Percentiles rank a stretch among this genome's conserved stretches.
phyloP scores from a whole-genome alignment of 768 basidiomycete genomes.

The Lactarius indigo region DNA sequence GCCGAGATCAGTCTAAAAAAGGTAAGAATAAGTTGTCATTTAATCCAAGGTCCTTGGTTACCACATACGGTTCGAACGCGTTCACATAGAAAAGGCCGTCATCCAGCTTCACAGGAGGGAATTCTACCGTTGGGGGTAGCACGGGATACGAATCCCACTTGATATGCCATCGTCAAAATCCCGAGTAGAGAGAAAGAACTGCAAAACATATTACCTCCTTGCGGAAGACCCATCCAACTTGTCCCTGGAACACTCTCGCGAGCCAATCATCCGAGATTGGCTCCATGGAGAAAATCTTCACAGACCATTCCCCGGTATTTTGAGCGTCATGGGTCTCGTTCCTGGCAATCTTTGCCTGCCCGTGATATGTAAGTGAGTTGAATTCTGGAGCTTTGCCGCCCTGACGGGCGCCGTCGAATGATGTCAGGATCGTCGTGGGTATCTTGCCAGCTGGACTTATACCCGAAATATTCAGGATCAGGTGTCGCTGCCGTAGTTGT shows the following conservation, averaged over 20 bases:
- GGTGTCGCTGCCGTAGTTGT: slow-evolving; percentile 66
- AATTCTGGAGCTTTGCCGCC: slow-evolving; percentile 69
- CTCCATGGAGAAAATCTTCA: slow-evolving; percentile 83
- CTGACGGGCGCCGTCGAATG: slow-evolving; percentile 54
- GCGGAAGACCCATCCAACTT: slow-evolving; percentile 76
- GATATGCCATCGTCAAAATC: background rate
- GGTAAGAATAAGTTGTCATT: background rate
- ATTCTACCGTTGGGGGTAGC: slow-evolving; percentile 59
- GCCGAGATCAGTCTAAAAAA: slow-evolving; percentile 70
- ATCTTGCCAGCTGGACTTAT: slow-evolving; percentile 41
- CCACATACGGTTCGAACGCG: slow-evolving; percentile 79
- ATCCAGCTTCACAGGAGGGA: slow-evolving; percentile 77
- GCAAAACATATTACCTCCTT: slow-evolving; percentile 54
- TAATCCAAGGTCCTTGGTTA: background rate
- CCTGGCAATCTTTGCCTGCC: slow-evolving; percentile 37
- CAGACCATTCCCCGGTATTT: slow-evolving; percentile 50
- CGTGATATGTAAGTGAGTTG: slow-evolving; percentile 78
- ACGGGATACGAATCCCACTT: slow-evolving; percentile 83
- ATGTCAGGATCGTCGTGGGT: slow-evolving; percentile 71
- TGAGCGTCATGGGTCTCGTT: slow-evolving; percentile 29
- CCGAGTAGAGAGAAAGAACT: slow-evolving; percentile 12
- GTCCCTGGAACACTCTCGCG: slow-evolving; percentile 53
- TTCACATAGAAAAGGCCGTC: slow-evolving; percentile 87
- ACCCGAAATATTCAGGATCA: slow-evolving; percentile 65
- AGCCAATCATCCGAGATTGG: slow-evolving; percentile 69